Percentiles rank a stretch among this genome's conserved stretches.
Conservation (phyloP, 306 rosid species). For the Quercus variabilis region DNA sequence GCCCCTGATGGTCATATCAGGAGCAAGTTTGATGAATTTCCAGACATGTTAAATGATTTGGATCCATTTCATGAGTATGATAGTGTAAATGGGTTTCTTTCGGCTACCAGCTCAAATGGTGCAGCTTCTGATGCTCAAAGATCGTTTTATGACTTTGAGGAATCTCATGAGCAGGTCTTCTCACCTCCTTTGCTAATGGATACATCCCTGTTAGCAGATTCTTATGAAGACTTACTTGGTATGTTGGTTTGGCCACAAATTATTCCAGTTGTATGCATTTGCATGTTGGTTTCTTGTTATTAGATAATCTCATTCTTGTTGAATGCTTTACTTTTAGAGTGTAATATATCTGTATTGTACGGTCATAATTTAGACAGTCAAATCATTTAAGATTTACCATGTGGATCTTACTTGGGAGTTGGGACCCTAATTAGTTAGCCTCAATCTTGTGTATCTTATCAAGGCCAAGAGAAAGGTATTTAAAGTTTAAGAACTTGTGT, state of each 20-base stretch:
- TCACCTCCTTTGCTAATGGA: constrained; percentile 93
- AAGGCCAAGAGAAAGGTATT: neutral
- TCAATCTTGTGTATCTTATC: neutral
- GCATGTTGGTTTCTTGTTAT: constrained; percentile 7
- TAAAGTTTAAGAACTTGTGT: neutral
- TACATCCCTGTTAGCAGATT: constrained; percentile 64
- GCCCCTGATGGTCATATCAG: constrained; percentile 41
- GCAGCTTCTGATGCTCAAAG: constrained; percentile 58
- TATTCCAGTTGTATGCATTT: constrained; percentile 7
- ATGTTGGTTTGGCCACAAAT: constrained; percentile 34
- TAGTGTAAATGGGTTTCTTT: constrained; percentile 78
- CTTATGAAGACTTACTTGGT: constrained; percentile 94
- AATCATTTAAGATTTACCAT: neutral
- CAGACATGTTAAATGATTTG: constrained; percentile 62
- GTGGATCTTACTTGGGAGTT: neutral
- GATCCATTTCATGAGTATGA: constrained; percentile 71
- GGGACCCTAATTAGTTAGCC: neutral
- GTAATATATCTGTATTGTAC: neutral
- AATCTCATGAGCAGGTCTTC: constrained; percentile 76
- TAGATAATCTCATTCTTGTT: neutral
- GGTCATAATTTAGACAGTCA: neutral
- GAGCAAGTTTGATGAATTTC: constrained; percentile 48
- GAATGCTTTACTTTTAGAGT: constrained; percentile 7
- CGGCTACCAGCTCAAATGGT: constrained; percentile 58
- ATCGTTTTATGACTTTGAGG: constrained; percentile 69